These are phyloP conservation scores for Rhynchosporium agropyri DNA, from an alignment of 2,329 filamentous ascomycete species.

Conservation along the genomic window DNA sequence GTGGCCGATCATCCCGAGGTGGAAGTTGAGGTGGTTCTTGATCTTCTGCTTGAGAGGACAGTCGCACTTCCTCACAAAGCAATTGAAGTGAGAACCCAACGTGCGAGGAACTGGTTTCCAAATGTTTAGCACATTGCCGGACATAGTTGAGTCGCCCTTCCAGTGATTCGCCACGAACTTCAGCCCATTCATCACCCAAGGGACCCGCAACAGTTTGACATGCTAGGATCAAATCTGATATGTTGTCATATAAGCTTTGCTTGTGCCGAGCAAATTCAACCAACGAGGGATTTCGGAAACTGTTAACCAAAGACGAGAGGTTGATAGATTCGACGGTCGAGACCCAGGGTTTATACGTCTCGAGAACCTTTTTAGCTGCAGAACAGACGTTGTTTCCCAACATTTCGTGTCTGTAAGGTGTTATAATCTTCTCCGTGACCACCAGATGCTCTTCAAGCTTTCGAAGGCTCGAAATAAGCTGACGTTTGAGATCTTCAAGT, in stretches of 20 bases:
- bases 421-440: slow-evolving; percentile 79
- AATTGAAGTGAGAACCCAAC: slow-evolving; percentile 86
- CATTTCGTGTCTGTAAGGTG: slow-evolving; percentile 73
- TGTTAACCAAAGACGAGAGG: slow-evolving; percentile 74
- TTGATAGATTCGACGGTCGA: slow-evolving; percentile 90
- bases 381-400: slow-evolving; percentile 82
- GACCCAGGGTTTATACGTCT: slow-evolving; percentile 89
- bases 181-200: slow-evolving; percentile 92
- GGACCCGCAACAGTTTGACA: slow-evolving; percentile 93
- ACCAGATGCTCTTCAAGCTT: slow-evolving; percentile 83
- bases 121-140: slow-evolving; percentile 71
- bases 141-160: slow-evolving; percentile 85
- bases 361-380: slow-evolving; percentile 77
- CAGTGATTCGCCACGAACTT: slow-evolving; percentile 84
- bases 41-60: slow-evolving; percentile 47
- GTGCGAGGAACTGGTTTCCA: slow-evolving; percentile 86
- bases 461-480: slow-evolving; percentile 82
- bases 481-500: slow-evolving; percentile 81
- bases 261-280: slow-evolving; percentile 88
- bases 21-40: slow-evolving; percentile 45
- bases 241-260: slow-evolving; percentile 89
- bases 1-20: slow-evolving; percentile 47
- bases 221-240: slow-evolving; percentile 83
- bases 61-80: slow-evolving; percentile 77
- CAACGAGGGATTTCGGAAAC: slow-evolving; percentile 81